Conservation (phyloP, 495 filamentous ascomycete genomes). For the Apiosordaria backusii region DNA sequence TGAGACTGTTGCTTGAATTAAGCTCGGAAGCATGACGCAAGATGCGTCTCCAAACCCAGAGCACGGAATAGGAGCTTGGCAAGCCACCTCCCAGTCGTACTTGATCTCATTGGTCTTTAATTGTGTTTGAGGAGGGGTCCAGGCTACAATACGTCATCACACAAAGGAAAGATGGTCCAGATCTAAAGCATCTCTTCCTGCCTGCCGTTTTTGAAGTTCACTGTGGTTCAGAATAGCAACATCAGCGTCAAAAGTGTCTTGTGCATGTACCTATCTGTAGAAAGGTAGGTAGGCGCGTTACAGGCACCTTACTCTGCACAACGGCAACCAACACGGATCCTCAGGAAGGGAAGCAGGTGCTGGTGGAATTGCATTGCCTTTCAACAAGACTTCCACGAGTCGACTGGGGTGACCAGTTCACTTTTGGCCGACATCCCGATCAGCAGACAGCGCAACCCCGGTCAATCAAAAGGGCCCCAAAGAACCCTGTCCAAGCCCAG, state of each 20-base stretch:
- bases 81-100: background rate
- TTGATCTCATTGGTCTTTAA: background rate
- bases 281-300: no score
- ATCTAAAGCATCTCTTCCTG: no score
- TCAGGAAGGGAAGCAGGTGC: no score
- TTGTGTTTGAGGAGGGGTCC: background rate
- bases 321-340: no score
- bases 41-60: background rate
- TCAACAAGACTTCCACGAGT: background rate
- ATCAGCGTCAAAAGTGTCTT: no score
- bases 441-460: slow-evolving; percentile 4
- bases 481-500: slow-evolving; percentile 3
- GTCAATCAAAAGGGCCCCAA: slow-evolving; percentile 2
- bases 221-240: no score
- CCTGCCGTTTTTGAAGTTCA: background rate
- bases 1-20: background rate
- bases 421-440: slow-evolving; percentile 2
- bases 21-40: background rate
- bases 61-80: background rate
- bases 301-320: no score
- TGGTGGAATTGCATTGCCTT: no score
- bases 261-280: no score
- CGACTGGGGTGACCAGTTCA: background rate
- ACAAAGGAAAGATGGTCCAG: slow-evolving; percentile 5
- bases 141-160: slow-evolving; percentile 4